phyloP scores from a whole-genome alignment of 495 filamentous ascomycete species.

The Sphaerosporella brunnea region DNA sequence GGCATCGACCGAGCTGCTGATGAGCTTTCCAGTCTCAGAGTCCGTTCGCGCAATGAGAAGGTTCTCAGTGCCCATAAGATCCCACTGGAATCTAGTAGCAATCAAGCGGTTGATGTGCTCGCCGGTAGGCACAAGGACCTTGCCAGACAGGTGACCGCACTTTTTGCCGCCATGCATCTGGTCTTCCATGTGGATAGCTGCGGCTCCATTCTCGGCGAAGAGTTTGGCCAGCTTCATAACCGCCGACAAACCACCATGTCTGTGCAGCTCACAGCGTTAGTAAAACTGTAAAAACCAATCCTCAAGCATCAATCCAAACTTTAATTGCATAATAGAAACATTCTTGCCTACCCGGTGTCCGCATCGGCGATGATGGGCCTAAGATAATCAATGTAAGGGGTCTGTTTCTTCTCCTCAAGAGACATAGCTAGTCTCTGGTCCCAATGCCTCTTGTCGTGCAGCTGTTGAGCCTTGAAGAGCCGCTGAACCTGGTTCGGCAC shows the following conservation, averaged over 20 bases:
- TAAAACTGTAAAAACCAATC: too few relatives aligned
- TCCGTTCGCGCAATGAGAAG: constrained; percentile 88
- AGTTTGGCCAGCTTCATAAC: constrained; percentile 94
- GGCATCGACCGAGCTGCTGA: constrained; percentile 77
- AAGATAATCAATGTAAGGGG: constrained; percentile 77
- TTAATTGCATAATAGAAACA: background rate
- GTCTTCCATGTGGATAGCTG: constrained; percentile 93
- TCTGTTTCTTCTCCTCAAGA: constrained; percentile 47
- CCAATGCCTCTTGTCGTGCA: constrained; percentile 94
- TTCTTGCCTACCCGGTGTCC: constrained; percentile 66
- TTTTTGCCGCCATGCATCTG: constrained; percentile 97
- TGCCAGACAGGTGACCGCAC: constrained; percentile 90
- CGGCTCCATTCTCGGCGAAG: constrained; percentile 95
- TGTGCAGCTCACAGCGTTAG: too few relatives aligned
- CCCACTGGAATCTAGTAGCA: constrained; percentile 91
- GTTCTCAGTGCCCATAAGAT: constrained; percentile 89
- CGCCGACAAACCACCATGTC: constrained; percentile 70
- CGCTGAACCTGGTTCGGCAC: constrained; percentile 96
- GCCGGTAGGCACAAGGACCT: constrained; percentile 81
- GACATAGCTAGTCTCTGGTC: constrained; percentile 63
- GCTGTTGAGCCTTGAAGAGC: constrained; percentile 83
- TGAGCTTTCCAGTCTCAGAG: constrained; percentile 76
- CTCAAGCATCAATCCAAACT: background rate
- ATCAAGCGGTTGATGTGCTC: constrained; percentile 93
- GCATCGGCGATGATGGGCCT: constrained; percentile 95